phyloP scores from a whole-genome alignment of 2,329 filamentous ascomycete genomes.

The Massarina eburnea region DNA sequence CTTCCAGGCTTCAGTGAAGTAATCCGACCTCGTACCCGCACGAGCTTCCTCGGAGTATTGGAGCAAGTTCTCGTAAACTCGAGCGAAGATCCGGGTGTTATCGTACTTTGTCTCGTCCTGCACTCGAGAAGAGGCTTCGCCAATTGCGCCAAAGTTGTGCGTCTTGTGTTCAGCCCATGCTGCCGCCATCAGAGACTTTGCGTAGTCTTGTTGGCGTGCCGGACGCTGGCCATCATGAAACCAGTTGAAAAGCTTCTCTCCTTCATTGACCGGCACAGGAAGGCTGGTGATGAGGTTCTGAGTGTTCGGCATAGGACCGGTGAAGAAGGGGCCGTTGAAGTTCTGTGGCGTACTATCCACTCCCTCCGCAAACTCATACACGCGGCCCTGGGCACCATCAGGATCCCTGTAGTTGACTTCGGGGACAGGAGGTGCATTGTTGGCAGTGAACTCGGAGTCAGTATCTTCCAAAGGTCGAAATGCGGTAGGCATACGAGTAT shows the following conservation, averaged over 20 bases:
- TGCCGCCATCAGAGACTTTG: slow-evolving; percentile 23
- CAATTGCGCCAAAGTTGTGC: slow-evolving; percentile 16
- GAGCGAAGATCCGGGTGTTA: slow-evolving; percentile 43
- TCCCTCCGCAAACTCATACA: slow-evolving; percentile 27
- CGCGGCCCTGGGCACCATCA: slow-evolving; percentile 18
- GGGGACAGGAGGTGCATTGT: slow-evolving; percentile 5
- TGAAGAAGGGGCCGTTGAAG: slow-evolving; percentile 43
- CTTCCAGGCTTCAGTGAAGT: slow-evolving; percentile 45
- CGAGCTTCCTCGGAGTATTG: slow-evolving; percentile 42
- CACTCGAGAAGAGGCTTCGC: slow-evolving; percentile 4
- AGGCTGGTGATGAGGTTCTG: slow-evolving; percentile 28
- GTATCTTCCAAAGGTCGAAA: slow-evolving; percentile 5
- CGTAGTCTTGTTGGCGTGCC: slow-evolving; percentile 28
- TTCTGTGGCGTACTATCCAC: slow-evolving; percentile 27
- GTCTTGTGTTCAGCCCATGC: slow-evolving; percentile 13
- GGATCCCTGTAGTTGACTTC: slow-evolving; percentile 32
- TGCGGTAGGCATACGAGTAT: slow-evolving; percentile 6
- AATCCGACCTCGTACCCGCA: slow-evolving; percentile 30
- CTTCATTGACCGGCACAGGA: slow-evolving; percentile 25
- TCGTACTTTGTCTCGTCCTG: slow-evolving; percentile 10
- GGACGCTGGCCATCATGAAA: slow-evolving; percentile 36
- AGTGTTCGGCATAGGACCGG: slow-evolving; percentile 30
- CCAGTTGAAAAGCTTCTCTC: slow-evolving; percentile 46
- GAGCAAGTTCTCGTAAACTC: slow-evolving; percentile 46
- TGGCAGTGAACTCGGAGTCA: slow-evolving; percentile 11